Evolutionary conservation across 2,329 filamentous ascomycete species (phyloP).

Genomic region (Chaetomium sp.): DNA sequence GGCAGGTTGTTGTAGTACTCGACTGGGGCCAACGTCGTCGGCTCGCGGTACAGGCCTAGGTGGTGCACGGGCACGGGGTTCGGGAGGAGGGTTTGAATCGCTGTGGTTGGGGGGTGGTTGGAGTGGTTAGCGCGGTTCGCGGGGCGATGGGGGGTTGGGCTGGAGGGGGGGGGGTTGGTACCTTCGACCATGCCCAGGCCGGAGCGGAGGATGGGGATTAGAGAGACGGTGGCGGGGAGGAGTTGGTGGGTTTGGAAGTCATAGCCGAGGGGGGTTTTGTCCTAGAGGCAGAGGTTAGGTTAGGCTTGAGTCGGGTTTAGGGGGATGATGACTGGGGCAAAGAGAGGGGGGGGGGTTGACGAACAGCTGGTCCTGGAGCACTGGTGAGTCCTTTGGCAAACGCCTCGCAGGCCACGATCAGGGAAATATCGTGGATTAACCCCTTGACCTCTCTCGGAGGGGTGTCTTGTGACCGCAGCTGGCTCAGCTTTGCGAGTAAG

Average conservation of each 20-base stretch:
- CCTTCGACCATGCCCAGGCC: constrained; percentile 90
- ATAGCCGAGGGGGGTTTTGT: constrained; percentile 76
- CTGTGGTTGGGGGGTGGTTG: constrained; percentile 43
- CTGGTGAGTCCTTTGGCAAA: constrained; percentile 64
- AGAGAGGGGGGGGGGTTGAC: constrained; percentile 33
- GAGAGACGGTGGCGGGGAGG: constrained; percentile 67
- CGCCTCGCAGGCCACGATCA: constrained; percentile 82
- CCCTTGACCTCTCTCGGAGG: constrained; percentile 75
- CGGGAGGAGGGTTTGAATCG: constrained; percentile 81
- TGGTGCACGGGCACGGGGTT: constrained; percentile 82
- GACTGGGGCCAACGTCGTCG: constrained; percentile 80
- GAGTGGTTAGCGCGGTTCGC: background rate
- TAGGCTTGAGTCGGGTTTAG: background rate
- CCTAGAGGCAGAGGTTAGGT: constrained; percentile 50
- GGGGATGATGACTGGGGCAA: background rate
- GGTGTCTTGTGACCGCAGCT: constrained; percentile 74
- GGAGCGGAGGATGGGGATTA: constrained; percentile 91
- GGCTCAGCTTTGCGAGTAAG: constrained; percentile 83
- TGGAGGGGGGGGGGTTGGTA: constrained; percentile 37
- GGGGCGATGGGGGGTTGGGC: background rate
- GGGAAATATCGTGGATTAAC: constrained; percentile 82
- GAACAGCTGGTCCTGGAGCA: constrained; percentile 64
- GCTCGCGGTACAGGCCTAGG: constrained; percentile 91
- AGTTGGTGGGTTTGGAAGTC: constrained; percentile 69
- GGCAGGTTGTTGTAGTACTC: constrained; percentile 99